phyloP scores from a whole-genome alignment of 1,284 basidiomycete species.

The Ganoderma leucocontextum region DNA sequence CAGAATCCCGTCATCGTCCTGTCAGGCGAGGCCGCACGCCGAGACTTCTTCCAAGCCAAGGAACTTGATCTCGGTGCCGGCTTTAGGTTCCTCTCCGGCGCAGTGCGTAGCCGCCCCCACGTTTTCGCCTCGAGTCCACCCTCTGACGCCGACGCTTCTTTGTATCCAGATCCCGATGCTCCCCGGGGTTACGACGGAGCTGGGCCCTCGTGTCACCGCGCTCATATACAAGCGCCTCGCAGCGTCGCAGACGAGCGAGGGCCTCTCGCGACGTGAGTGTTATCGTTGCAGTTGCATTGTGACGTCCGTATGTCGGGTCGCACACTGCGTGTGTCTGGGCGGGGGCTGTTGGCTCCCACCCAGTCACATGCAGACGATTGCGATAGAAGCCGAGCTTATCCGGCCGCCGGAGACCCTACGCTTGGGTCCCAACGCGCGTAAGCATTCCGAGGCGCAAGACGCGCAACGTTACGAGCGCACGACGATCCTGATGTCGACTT shows the following conservation, averaged over 20 bases:
- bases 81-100: slow-evolving; percentile 78
- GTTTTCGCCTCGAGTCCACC: slow-evolving; percentile 10
- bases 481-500: neutral
- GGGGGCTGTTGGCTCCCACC: slow-evolving; percentile 23
- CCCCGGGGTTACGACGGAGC: slow-evolving; percentile 73
- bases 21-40: slow-evolving; percentile 74
- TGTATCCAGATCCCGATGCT: slow-evolving; percentile 71
- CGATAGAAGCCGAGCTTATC: slow-evolving; percentile 19
- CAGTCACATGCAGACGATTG: slow-evolving; percentile 28
- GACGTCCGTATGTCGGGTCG: neutral
- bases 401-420: slow-evolving; percentile 9
- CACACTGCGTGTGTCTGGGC: slow-evolving; percentile 9
- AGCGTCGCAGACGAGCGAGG: slow-evolving; percentile 64
- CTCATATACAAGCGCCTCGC: slow-evolving; percentile 75
- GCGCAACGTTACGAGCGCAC: neutral
- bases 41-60: slow-evolving; percentile 71
- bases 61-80: slow-evolving; percentile 77
- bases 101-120: slow-evolving; percentile 53
- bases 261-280: slow-evolving; percentile 64
- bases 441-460: slow-evolving; percentile 1
- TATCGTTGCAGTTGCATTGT: slow-evolving; percentile 3
- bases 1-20: slow-evolving; percentile 55
- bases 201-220: slow-evolving; percentile 64
- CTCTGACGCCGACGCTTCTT: slow-evolving; percentile 11
- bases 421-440: neutral